Conservation (phyloP, 306 rosid species). For the Ammopiptanthus mongolicus region DNA sequence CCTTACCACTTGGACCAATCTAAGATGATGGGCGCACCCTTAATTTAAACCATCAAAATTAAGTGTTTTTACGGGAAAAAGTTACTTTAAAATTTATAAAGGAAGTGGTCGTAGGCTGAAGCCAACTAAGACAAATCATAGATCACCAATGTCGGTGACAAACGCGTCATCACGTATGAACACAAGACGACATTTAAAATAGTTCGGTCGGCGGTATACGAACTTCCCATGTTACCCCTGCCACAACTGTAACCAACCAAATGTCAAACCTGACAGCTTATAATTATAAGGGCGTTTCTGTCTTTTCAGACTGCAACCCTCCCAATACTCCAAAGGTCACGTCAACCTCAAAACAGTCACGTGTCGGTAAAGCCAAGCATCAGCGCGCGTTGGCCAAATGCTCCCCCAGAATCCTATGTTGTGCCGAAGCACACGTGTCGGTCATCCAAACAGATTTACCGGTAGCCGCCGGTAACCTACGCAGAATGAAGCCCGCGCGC, state of each 20-base stretch:
- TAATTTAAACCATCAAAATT: no score
- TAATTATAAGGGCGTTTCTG: constrained; percentile 9
- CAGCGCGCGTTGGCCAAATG: constrained; percentile 16
- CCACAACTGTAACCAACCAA: background rate
- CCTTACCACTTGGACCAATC: no score
- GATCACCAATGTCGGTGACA: constrained; percentile 11
- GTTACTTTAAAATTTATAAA: no score
- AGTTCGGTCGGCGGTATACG: constrained; percentile 14
- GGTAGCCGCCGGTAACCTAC: constrained; percentile 54
- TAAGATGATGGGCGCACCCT: no score
- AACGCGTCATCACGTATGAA: constrained; percentile 32
- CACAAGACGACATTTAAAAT: constrained; percentile 5
- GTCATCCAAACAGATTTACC: constrained; percentile 11
- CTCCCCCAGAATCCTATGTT: background rate
- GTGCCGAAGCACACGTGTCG: constrained; percentile 37
- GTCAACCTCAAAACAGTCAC: constrained; percentile 38
- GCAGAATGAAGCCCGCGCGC: background rate
- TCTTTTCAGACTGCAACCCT: background rate
- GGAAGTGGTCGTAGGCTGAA: background rate
- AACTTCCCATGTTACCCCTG: constrained; percentile 19
- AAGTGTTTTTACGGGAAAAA: no score
- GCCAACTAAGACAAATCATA: background rate
- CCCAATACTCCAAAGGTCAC: constrained; percentile 25
- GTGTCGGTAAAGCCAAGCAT: constrained; percentile 36
- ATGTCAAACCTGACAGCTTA: constrained; percentile 42